Evolutionary conservation across 2,329 filamentous ascomycete genomes (phyloP), one percentile per base, ranked within the genome.

Genomic region (Penicillium sp.): DNA sequence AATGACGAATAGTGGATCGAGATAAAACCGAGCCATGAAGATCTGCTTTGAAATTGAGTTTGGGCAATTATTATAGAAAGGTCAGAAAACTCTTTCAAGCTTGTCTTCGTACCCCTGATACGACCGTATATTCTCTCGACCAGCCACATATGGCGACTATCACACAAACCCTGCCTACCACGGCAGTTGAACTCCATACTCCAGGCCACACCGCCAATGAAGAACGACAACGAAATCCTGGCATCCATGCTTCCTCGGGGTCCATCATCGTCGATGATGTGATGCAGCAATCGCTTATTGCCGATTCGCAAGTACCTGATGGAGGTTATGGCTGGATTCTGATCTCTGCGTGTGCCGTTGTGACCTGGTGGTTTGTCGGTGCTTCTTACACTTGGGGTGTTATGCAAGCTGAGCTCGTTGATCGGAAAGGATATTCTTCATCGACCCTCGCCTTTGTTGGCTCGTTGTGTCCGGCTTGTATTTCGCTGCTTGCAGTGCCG

Each of bases 301-400:
- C 77, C 5, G 82, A 84, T 68, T 76, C 79, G 0, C 65, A 77
- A 30, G 79, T 73, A 10, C 71, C 71, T 3, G 71, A 73, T 19
- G 71, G 71, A 16, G 71, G 71, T 5, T 65, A 71, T 37, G 71
- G 65, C 35, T 73, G 71, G 71, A 57, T 72, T 78, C 77, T 87
- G 7, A 82, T 88, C 26, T 73, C 72, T 3, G 78, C 77, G 35
- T 85, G 82, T 65, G 79, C 81, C 2, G 68, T 84, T 1, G 67
- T 86, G 11, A 79, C 82, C 1, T 88, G 84, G 77, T 86, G 83
- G 84, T 79, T 82, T 55, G 80, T 84, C 52, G 85, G 85, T 54
- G 84, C 80, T 0, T 79, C 79, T 7, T 86, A 86, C 68, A 81
- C 80, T 63, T 89, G 86, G 85, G 87, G 86, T 26, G 80, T 89